phyloP scores from a whole-genome alignment of 2,329 filamentous ascomycete species.

The Pyrenophora seminiperda region DNA sequence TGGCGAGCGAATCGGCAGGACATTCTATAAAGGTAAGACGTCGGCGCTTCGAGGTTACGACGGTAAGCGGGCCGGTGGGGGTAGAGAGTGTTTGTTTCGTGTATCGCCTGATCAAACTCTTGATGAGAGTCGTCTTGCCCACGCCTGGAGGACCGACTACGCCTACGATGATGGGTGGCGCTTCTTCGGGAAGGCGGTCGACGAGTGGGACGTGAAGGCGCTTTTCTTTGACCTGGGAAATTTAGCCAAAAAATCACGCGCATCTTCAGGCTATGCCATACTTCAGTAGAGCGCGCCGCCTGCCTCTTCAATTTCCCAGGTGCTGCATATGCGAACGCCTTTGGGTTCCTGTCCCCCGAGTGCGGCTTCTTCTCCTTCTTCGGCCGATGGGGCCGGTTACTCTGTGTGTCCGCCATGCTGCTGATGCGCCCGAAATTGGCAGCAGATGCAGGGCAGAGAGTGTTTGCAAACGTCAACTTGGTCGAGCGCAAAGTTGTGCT shows the following conservation, averaged over 20 bases:
- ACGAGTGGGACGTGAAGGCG: constrained; percentile 94
- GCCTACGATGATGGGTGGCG: constrained; percentile 87
- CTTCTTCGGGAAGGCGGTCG: constrained; percentile 93
- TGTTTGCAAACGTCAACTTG: not conserved
- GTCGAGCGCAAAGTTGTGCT: constrained; percentile 13
- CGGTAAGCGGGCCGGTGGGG: constrained; percentile 88
- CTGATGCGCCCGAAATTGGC: not conserved
- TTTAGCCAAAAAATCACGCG: constrained; percentile 11
- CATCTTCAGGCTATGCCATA: constrained; percentile 41
- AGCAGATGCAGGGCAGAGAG: too few relatives aligned
- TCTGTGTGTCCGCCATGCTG: constrained; percentile 67
- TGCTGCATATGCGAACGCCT: constrained; percentile 84
- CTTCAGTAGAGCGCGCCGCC: constrained; percentile 74
- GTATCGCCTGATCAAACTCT: constrained; percentile 91
- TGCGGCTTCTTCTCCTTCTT: constrained; percentile 87
- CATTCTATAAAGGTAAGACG: constrained; percentile 95
- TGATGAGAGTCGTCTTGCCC: constrained; percentile 93
- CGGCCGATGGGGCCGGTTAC: constrained; percentile 83
- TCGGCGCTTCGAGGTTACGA: constrained; percentile 95
- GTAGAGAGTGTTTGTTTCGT: constrained; percentile 92
- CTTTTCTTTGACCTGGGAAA: constrained; percentile 82
- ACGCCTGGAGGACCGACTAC: constrained; percentile 94
- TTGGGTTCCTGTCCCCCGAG: constrained; percentile 76
- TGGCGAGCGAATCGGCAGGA: constrained; percentile 88
- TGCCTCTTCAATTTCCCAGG: constrained; percentile 80